Evolutionary conservation across 139 green algal genomes (phyloP).

Genomic region (Trebouxia sp.): DNA sequence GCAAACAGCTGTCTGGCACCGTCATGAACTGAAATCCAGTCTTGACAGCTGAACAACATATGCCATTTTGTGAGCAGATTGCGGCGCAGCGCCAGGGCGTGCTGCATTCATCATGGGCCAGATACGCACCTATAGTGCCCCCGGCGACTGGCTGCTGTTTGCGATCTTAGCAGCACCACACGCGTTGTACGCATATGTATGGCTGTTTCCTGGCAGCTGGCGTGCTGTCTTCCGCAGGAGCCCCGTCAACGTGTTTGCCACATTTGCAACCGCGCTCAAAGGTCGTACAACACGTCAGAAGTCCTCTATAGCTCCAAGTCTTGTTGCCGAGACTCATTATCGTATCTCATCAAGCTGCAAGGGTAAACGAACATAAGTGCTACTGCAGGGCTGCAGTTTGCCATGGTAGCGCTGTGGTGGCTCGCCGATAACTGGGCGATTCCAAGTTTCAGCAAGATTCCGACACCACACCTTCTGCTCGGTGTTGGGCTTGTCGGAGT

Average conservation of each 20-base stretch:
- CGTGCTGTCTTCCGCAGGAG: slow-evolving; percentile 45
- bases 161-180: slow-evolving; percentile 59
- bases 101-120: neutral
- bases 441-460: neutral
- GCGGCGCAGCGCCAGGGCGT: neutral
- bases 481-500: neutral
- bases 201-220: slow-evolving; percentile 60
- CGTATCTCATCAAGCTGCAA: neutral
- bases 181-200: slow-evolving; percentile 74
- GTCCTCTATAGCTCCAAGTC: neutral
- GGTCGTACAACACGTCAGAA: neutral
- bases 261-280: slow-evolving; percentile 32
- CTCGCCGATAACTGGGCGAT: neutral
- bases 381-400: slow-evolving; percentile 54
- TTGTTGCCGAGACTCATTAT: neutral
- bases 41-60: neutral
- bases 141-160: slow-evolving; percentile 22
- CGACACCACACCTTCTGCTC: neutral
- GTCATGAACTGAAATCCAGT: too few species aligned
- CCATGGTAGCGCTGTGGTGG: neutral
- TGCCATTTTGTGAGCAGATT: neutral
- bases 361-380: neutral
- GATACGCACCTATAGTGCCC: neutral
- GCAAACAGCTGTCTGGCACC: neutral
- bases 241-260: slow-evolving; percentile 55